phyloP scores from a whole-genome alignment of 2,329 filamentous ascomycete species.

The Pestalotiopsis sp. region DNA sequence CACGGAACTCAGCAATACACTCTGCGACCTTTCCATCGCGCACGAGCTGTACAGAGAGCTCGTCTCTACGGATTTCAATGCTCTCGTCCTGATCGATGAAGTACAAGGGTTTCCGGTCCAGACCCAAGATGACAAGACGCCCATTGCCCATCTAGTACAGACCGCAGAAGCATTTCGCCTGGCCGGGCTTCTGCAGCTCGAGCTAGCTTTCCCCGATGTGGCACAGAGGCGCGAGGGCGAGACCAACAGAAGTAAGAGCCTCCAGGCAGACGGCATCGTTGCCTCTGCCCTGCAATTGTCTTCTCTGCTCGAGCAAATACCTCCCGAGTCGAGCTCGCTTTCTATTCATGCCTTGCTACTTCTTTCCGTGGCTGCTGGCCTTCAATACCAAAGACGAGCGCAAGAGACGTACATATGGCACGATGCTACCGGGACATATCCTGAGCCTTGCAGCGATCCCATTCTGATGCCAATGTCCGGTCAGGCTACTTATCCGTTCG shows the following conservation, averaged over 20 bases:
- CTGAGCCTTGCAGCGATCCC: background rate
- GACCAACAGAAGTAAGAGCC: background rate
- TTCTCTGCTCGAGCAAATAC: background rate
- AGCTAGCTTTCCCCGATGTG: background rate
- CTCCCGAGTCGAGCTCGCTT: background rate
- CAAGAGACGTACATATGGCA: background rate
- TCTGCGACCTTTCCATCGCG: background rate
- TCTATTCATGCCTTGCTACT: background rate
- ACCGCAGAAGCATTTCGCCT: background rate
- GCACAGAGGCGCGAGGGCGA: background rate
- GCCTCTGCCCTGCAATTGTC: background rate
- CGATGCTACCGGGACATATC: background rate
- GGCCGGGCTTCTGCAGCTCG: background rate
- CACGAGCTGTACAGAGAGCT: background rate
- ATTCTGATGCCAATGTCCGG: too few relatives aligned
- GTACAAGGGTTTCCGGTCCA: background rate
- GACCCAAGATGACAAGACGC: background rate
- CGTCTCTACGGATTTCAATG: background rate
- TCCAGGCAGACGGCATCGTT: background rate
- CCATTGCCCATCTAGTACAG: background rate
- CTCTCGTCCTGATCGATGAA: background rate
- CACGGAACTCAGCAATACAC: background rate
- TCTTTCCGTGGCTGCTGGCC: background rate
- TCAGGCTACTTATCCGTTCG: too few relatives aligned
- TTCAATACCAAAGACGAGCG: background rate